Conservation (phyloP, 148 eudicot genomes). For the Rhododendron mucronatum region DNA sequence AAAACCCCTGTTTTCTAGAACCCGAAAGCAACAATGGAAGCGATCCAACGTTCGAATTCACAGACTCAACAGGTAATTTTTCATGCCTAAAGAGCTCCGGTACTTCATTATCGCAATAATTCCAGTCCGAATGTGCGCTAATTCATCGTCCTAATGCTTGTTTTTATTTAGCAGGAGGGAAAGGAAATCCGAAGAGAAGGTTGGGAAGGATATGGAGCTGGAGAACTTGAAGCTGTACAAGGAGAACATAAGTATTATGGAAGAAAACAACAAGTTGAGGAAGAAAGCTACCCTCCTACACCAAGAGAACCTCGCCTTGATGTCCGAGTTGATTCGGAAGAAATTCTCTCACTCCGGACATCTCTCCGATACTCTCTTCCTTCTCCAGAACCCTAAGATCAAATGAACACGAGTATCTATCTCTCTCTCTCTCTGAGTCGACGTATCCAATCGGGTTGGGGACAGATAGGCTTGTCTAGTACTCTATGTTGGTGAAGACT, state of each 20-base stretch:
- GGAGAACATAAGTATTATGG: constrained; percentile 67
- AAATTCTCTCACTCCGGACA: constrained; percentile 14
- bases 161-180: constrained; percentile 20
- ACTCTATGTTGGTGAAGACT: not conserved
- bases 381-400: not conserved
- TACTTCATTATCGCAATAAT: not conserved
- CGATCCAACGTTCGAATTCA: constrained; percentile 37
- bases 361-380: not conserved
- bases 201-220: constrained; percentile 40
- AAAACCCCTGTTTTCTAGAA: constrained; percentile 3
- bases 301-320: constrained; percentile 64
- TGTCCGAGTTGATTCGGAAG: constrained; percentile 40
- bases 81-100: not conserved
- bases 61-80: constrained; percentile 32
- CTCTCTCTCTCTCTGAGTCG: not conserved
- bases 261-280: constrained; percentile 68
- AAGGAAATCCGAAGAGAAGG: constrained; percentile 14
- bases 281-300: constrained; percentile 55
- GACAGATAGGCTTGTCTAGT: not conserved
- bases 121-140: not conserved
- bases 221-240: constrained; percentile 78
- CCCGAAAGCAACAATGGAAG: constrained; percentile 15
- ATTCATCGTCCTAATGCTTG: not conserved
- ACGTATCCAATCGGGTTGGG: not conserved
- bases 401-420: not conserved